These are phyloP conservation scores for Phylloporus sp. DNA, from an alignment of 768 basidiomycete species.

Conservation along the genomic window DNA sequence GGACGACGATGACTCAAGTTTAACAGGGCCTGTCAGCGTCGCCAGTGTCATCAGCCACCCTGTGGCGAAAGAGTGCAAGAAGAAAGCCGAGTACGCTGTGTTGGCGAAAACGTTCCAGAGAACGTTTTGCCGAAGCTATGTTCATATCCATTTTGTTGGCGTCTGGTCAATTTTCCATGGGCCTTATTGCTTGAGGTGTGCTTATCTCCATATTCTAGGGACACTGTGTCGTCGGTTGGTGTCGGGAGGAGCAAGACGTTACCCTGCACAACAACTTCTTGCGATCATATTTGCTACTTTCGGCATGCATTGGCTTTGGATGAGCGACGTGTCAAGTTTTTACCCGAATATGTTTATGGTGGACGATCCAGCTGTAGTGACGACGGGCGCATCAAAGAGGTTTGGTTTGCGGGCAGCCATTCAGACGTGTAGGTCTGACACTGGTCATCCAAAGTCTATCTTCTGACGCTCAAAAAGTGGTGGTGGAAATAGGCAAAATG, in stretches of 20 bases:
- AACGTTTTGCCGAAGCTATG: constrained; percentile 33
- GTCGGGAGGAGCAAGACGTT: constrained; percentile 28
- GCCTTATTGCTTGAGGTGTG: neutral
- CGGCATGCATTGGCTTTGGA: constrained; percentile 47
- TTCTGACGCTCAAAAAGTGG: constrained; percentile 18
- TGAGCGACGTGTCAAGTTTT: constrained; percentile 45
- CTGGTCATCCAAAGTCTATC: neutral
- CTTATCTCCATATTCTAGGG: constrained; percentile 28
- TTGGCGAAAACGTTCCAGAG: constrained; percentile 30
- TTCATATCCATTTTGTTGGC: constrained; percentile 43
- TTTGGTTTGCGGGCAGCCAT: constrained; percentile 42
- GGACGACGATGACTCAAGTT: constrained; percentile 11
- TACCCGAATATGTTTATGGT: constrained; percentile 40
- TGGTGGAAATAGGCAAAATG: constrained; percentile 28
- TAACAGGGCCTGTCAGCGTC: constrained; percentile 9
- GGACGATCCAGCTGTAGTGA: constrained; percentile 12
- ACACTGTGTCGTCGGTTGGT: constrained; percentile 46
- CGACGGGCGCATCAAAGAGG: constrained; percentile 34
- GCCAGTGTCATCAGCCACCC: constrained; percentile 10
- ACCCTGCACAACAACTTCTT: constrained; percentile 30
- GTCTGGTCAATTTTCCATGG: constrained; percentile 33
- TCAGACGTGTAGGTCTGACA: constrained; percentile 35
- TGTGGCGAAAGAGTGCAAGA: constrained; percentile 5
- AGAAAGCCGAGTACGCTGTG: constrained; percentile 16
- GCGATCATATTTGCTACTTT: constrained; percentile 38